phyloP scores from a whole-genome alignment of 768 basidiomycete genomes.

The Boletus sp. region DNA sequence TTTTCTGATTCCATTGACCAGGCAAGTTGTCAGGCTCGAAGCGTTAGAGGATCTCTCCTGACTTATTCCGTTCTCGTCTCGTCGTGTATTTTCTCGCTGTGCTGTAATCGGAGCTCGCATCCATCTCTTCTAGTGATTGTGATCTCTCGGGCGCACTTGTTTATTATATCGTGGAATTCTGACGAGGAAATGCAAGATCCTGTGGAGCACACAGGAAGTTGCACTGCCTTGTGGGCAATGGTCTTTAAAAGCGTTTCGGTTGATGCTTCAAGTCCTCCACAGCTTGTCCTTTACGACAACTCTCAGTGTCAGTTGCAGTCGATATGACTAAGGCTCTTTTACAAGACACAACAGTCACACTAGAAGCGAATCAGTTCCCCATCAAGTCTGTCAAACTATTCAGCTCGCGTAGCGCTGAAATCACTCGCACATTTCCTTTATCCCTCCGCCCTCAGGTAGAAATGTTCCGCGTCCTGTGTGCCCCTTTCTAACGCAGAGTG shows the following conservation, averaged over 20 bases:
- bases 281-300: not conserved
- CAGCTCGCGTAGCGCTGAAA: conserved; percentile 8
- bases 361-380: conserved; percentile 12
- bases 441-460: conserved; percentile 8
- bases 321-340: not conserved
- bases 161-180: not conserved
- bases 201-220: not conserved
- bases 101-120: conserved; percentile 6
- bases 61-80: conserved; percentile 2
- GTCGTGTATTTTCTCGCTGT: conserved; percentile 3
- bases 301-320: not conserved
- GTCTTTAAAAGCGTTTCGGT: not conserved
- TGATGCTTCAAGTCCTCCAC: not conserved
- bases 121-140: not conserved
- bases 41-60: conserved; percentile 38
- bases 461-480: not conserved
- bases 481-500: not conserved
- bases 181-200: not conserved
- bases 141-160: not conserved
- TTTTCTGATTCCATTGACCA: conserved; percentile 13
- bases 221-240: not conserved
- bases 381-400: conserved; percentile 21
- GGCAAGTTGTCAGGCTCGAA: conserved; percentile 52
- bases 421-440: conserved; percentile 19
- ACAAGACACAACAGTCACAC: not conserved